Percentiles rank a stretch among this genome's conserved stretches.
These are phyloP conservation scores for Celoporthe dispersa DNA, from an alignment of 2,329 filamentous ascomycete genomes.

Conservation along the genomic window DNA sequence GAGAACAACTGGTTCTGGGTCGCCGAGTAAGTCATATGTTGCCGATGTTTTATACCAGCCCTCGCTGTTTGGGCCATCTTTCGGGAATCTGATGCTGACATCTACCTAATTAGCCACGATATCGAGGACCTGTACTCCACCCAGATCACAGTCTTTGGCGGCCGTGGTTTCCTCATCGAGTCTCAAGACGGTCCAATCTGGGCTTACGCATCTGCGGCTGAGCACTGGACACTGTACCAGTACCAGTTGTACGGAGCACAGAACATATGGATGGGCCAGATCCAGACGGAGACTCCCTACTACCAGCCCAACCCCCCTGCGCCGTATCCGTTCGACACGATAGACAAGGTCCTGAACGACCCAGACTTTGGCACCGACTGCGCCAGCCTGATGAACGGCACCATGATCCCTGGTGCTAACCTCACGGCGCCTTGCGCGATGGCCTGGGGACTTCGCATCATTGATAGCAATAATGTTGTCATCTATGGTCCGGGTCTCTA, in stretches of 20 bases:
- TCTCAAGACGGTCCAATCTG: slow-evolving; percentile 52
- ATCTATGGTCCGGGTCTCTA: slow-evolving; percentile 69
- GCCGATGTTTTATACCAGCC: neutral
- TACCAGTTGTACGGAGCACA: slow-evolving; percentile 66
- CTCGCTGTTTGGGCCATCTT: neutral
- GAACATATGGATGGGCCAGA: slow-evolving; percentile 66
- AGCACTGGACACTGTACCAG: slow-evolving; percentile 71
- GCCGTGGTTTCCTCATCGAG: slow-evolving; percentile 54
- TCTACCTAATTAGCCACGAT: slow-evolving; percentile 45
- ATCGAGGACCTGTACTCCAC: slow-evolving; percentile 50
- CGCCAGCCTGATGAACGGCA: slow-evolving; percentile 22
- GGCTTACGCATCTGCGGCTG: slow-evolving; percentile 67
- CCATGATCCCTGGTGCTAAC: slow-evolving; percentile 22
- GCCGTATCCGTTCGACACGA: slow-evolving; percentile 56
- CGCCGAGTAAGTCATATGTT: slow-evolving; percentile 36
- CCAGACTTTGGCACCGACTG: slow-evolving; percentile 56
- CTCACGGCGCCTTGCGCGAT: slow-evolving; percentile 51
- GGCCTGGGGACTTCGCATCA: slow-evolving; percentile 68
- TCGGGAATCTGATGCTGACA: neutral
- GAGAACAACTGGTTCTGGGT: slow-evolving; percentile 58
- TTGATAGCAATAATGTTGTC: slow-evolving; percentile 57
- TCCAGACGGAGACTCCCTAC: slow-evolving; percentile 74
- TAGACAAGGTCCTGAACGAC: slow-evolving; percentile 46
- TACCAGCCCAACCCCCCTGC: slow-evolving; percentile 69
- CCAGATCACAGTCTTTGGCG: slow-evolving; percentile 54